Base-by-base conservation (phyloP, 352 stramenopile species). In the Globisporangium barbulae region DNA sequence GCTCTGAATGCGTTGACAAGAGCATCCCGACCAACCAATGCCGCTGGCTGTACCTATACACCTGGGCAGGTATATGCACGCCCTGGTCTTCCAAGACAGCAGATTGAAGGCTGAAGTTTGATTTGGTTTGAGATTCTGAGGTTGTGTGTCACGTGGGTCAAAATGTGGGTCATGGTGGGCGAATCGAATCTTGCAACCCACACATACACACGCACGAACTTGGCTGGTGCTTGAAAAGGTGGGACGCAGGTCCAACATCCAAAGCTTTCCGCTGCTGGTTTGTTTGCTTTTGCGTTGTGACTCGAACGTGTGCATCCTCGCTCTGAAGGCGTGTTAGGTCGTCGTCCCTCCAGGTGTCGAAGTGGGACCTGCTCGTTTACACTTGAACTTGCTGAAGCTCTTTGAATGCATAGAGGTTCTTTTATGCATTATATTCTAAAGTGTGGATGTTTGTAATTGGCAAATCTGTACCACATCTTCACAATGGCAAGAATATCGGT, bases 291-390 rank as follows among this genome's bases (percentile, higher is more conserved):
- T 53, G 48, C n/a, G 31, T 39, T 13, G 35, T 39, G 2, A 2
- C 25, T 28, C 2, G 25, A 28, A 28, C 25, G 25, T 28, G 25
- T 2, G 25, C 25, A 28, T 28, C 25, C 25, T 28, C 25, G 1
- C 25, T 28, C 25, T 30, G 44, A 19, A 52, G 22, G 48, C 21
- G 25, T 54, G 48, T 54, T 54, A 57, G 50, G 30, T 57, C 50
- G 50, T 57, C 35, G 13, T 31, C 15, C 48, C 13, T 54, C 48
- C 35, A 41, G 35, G 15, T 54, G 10, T 30, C 13, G 33, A 22
- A 37, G 50, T 57, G 50, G 50, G 50, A 57, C 30, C 28, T 42
- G 28, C 50, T 57, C 50, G 50, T 57, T 57, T 57, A 57, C 50
- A 57, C 30, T 56, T 56, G 49, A 39, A 55, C 48, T 35, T 53